These are phyloP conservation scores for Didymella segeticola DNA, from an alignment of 2,329 filamentous ascomycete species.

Conservation along the genomic window DNA sequence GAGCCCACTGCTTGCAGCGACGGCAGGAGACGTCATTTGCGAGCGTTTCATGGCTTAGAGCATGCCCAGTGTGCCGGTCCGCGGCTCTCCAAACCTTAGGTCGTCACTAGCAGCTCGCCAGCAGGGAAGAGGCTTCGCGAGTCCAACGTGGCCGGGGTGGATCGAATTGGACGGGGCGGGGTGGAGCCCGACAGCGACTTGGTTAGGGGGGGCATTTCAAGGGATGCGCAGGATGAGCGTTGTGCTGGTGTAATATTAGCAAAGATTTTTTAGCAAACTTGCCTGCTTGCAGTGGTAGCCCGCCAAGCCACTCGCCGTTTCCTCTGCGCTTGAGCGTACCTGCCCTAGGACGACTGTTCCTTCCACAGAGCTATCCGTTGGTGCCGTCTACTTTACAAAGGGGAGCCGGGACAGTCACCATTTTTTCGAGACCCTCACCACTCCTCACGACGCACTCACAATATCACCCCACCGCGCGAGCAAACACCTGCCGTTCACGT, in stretches of 20 bases:
- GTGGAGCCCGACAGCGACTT: constrained; percentile 20
- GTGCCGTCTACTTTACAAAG: constrained; percentile 20
- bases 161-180: constrained; percentile 23
- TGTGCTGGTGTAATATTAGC: constrained; percentile 19
- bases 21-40: constrained; percentile 30
- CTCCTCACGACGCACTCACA: constrained; percentile 5
- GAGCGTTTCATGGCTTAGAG: constrained; percentile 23
- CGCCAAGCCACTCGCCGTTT: constrained; percentile 26
- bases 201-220: constrained; percentile 18
- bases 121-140: constrained; percentile 21
- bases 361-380: constrained; percentile 16
- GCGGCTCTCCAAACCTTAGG: constrained; percentile 21
- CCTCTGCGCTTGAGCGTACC: constrained; percentile 19
- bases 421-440: background rate
- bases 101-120: constrained; percentile 19
- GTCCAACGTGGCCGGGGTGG: constrained; percentile 9
- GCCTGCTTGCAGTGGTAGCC: constrained; percentile 20
- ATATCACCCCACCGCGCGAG: background rate
- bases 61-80: constrained; percentile 17
- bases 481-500: background rate
- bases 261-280: constrained; percentile 19
- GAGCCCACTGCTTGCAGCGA: constrained; percentile 15
- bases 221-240: constrained; percentile 17
- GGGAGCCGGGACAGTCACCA: constrained; percentile 8
- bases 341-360: constrained; percentile 22